Evolutionary conservation across 148 eudicot species (phyloP), one percentile per base, ranked within the genome.

Genomic region (Cornus suecica): DNA sequence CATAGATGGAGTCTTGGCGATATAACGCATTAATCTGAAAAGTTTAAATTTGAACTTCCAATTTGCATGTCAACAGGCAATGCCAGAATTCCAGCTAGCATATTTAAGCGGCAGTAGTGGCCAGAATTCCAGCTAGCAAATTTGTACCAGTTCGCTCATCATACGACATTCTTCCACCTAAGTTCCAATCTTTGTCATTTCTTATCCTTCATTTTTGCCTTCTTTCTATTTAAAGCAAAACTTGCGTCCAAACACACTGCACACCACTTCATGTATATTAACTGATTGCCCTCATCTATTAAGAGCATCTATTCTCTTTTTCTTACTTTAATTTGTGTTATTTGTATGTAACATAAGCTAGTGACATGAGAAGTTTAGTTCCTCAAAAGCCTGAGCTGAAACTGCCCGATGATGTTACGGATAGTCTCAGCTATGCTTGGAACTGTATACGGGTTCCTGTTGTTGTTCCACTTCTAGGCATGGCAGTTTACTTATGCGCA

Each of bases 401-500:
- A 24, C 67, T 61, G 34, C 27, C 65, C 72, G 70, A 34, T 76
- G 83, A 76, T 68, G 75, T 77, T 31, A 68, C 82, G 13, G 71
- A 41, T 6, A 74, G 75, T n/a, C 78, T 86, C 64, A 83, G 60
- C 51, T 34, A 73, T 27, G 70, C 69, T 48, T 85, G 90, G 88
- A 81, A 74, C 42, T 16, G 67, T 7, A 77, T 85, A 20, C 68
- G 86, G 66, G 83, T 72, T 29, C 79, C 86, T 26, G 41, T 85
- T 14, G 31, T 85, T 31, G 86, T 65, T 24, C 88, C 86, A 42
- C 45, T 81, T 26, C 69, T 87, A 7, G 37, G 63, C 2, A 0
- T 83, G 60, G 85, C 88, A 11, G 68, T 87, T 56, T 81, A 81
- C 66, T 8, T 87, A 32, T 87, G 88, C 73, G 56, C 75, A 64